phyloP scores from a whole-genome alignment of 768 basidiomycete species.

The Termitomyces eurrhizus region DNA sequence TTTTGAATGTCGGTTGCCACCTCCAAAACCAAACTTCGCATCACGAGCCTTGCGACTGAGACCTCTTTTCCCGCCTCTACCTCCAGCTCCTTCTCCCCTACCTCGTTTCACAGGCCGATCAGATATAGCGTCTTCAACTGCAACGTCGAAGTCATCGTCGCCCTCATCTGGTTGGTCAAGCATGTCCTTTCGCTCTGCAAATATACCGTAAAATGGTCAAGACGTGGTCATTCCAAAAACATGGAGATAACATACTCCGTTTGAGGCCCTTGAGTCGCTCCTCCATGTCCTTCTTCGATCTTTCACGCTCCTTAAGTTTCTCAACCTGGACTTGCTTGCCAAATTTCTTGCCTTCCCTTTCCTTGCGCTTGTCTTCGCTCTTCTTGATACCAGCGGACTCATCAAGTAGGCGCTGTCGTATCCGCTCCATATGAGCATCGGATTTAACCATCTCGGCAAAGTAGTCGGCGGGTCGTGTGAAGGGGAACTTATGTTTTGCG shows the following conservation, averaged over 20 bases:
- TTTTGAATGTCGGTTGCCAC: conserved; percentile 65
- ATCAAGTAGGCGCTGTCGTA: conserved; percentile 85
- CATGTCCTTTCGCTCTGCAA: conserved; percentile 78
- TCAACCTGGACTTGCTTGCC: conserved; percentile 97
- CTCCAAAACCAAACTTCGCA: conserved; percentile 79
- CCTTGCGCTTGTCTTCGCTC: conserved; percentile 85
- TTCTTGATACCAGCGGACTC: conserved; percentile 87
- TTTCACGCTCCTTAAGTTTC: conserved; percentile 87
- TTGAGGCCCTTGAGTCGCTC: conserved; percentile 85
- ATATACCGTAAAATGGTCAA: background rate
- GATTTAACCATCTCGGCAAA: conserved; percentile 99
- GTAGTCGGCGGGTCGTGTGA: conserved; percentile 90
- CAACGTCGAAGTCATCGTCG: conserved; percentile 80
- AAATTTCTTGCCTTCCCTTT: conserved; percentile 95
- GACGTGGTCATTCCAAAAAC: background rate
- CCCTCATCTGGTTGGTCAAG: conserved; percentile 60
- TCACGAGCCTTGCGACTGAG: conserved; percentile 63
- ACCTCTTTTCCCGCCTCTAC: conserved; percentile 19
- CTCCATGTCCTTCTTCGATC: conserved; percentile 88
- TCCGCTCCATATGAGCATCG: conserved; percentile 96
- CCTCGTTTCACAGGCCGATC: conserved; percentile 62
- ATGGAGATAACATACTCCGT: conserved; percentile 58
- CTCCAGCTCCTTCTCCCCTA: conserved; percentile 39
- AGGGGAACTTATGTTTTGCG: conserved; percentile 74
- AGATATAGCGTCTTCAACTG: conserved; percentile 84